Conservation (phyloP, 805 yeast genomes). For the Teunomyces tritomae region DNA sequence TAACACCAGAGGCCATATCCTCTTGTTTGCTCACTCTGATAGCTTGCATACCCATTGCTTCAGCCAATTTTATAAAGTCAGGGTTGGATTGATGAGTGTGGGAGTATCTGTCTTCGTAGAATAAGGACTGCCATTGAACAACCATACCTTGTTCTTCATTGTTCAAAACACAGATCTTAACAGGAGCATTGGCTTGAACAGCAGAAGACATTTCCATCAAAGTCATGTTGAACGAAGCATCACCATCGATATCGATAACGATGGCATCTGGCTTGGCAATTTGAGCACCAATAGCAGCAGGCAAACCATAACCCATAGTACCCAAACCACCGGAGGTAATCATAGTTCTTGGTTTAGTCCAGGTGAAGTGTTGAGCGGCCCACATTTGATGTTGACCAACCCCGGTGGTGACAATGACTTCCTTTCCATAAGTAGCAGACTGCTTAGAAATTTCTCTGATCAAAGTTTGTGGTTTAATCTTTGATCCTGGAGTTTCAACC, state of each 20-base stretch:
- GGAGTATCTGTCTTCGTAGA: constrained; percentile 95
- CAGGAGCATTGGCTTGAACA: constrained; percentile 88
- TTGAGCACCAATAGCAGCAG: constrained; percentile 98
- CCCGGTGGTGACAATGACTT: constrained; percentile 91
- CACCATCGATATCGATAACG: constrained; percentile 97
- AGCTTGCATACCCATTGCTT: constrained; percentile 89
- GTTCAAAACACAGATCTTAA: constrained; percentile 84
- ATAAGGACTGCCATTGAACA: constrained; percentile 97
- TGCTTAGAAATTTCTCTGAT: constrained; percentile 74
- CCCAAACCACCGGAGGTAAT: constrained; percentile 99
- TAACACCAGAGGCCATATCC: constrained; percentile 47
- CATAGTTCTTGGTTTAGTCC: constrained; percentile 90
- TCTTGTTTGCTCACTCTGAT: constrained; percentile 68
- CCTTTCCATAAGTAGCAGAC: constrained; percentile 59
- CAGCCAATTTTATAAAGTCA: constrained; percentile 87
- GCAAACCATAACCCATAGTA: constrained; percentile 97
- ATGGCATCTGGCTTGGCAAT: constrained; percentile 91
- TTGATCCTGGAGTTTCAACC: constrained; percentile 73
- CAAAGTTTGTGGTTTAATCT: constrained; percentile 91
- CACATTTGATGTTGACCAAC: constrained; percentile 99
- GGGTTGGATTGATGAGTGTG: constrained; percentile 97
- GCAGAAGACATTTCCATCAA: constrained; percentile 90
- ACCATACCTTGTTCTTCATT: constrained; percentile 99
- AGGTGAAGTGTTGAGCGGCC: constrained; percentile 97
- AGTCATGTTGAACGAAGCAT: constrained; percentile 99